Evolutionary conservation across 345 rosid genomes (phyloP), one percentile per base, ranked within the genome.

Genomic region (Angophora floribunda): DNA sequence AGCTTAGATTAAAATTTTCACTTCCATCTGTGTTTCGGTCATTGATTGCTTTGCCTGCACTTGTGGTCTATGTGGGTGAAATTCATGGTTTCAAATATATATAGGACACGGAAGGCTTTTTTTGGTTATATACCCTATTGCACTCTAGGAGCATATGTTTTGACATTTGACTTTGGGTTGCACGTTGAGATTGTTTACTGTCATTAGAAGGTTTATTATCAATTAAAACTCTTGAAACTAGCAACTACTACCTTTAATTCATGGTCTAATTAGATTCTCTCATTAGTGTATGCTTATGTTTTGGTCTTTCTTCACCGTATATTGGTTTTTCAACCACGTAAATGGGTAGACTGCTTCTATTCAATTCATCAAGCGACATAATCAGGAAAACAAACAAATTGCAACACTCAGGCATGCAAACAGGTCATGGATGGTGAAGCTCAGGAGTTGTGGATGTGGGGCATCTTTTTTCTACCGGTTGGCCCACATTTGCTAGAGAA

Each of bases 351-450:
- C 32, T 28, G 8, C 67, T 61, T 6, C 8, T 61, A 7, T 61
- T 61, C 32, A 61, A 61, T 61, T 61, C 32, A 28, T 12, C 32
- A 12, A 2, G 32, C 32, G 28, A 61, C 7, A 28, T 11, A 61
- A 5, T 26, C 4, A 61, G 4, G 30, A 61, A 59, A 61, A 11
- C 32, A 26, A 28, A 32, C 7, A 61, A 61, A 61, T 61, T 61
- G 67, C 2, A 1, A 12, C 67, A 5, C 67, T 61, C 4, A 61
- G 3, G 1, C 28, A 28, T 61, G 26, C 4, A 26, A 3, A 26
- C 4, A 0, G 4, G 30, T 61, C 2, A 0, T 61, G 67, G 67
- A 26, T 0, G 7, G 24, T 61, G 67, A 26, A 28, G 32, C 32
- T 61, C 4, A 1, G 32, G 32, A 1, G 16, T 15, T 7, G 0